Percentiles rank a stretch among this genome's conserved stretches.
phyloP scores from a whole-genome alignment of 2,329 filamentous ascomycete species.

The Amesomyces nigricolor region DNA sequence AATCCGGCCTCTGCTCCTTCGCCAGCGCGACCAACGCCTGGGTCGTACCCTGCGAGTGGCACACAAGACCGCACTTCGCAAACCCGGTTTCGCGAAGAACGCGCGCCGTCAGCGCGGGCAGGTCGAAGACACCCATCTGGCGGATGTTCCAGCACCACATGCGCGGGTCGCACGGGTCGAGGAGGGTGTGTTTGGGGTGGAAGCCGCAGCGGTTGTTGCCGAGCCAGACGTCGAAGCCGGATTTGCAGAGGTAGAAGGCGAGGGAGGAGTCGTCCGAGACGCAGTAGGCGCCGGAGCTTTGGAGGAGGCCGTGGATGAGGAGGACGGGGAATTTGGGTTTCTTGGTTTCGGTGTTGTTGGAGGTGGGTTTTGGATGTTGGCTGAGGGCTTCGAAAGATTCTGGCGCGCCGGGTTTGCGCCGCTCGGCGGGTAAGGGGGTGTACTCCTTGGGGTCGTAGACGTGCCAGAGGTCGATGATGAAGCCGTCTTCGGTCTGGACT shows the following conservation, averaged over 20 bases:
- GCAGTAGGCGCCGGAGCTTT: conserved; percentile 84
- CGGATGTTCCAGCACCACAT: conserved; percentile 98
- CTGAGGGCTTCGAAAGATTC: conserved; percentile 51
- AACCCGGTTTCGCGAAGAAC: conserved; percentile 81
- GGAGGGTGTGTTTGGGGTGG: conserved; percentile 64
- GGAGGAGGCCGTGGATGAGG: conserved; percentile 81
- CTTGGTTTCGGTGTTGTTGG: conserved; percentile 43
- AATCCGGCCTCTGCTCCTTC: conserved; percentile 80
- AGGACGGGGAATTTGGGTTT: conserved; percentile 73
- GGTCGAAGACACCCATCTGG: conserved; percentile 86
- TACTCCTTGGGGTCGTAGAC: conserved; percentile 79
- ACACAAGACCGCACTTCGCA: conserved; percentile 72
- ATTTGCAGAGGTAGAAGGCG: conserved; percentile 87
- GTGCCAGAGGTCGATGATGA: conserved; percentile 84
- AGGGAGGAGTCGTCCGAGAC: conserved; percentile 84
- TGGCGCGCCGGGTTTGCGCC: conserved; percentile 52
- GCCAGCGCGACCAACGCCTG: conserved; percentile 82
- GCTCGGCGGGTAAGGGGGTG: conserved; percentile 42
- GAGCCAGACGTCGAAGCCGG: conserved; percentile 91
- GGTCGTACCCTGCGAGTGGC: conserved; percentile 87
- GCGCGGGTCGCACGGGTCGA: conserved; percentile 70
- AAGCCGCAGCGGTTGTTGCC: conserved; percentile 92
- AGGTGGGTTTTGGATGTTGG: conserved; percentile 18
- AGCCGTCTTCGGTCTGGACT: conserved; percentile 91
- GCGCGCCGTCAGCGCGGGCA: conserved; percentile 72